Base-by-base conservation (phyloP, 208 protist genomes). In the Crithidia sp. region DNA sequence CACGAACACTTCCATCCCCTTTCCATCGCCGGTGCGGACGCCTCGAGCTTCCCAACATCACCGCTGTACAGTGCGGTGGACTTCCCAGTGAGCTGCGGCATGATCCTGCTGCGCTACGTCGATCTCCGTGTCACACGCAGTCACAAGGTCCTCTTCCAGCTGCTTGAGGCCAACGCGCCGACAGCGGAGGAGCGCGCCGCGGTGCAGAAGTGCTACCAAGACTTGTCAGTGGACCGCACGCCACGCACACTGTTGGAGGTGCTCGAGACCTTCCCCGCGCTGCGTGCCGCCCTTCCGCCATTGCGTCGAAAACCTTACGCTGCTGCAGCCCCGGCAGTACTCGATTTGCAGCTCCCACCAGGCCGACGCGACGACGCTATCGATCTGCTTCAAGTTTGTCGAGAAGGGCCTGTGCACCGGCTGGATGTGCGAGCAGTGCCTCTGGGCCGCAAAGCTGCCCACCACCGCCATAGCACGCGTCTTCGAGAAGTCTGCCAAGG, bases 321-420 rank as follows among this genome's bases (percentile, higher is more conserved):
- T 81, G 5, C 39, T 98, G 63, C 83, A 92, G 65, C 90, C 84
- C 2, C 85, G 97, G n/a, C 94, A 93, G 81, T 98, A 98, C 77
- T 97, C 93, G 9, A 97, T 98, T 61, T 85, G 87, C 45, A 97
- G 89, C 41, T 92, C 92, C 2, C 56, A 71, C 58, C 44, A 59
- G 7, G 61, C 66, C 37, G 49, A 93, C 65, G 70, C 83, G 13
- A 59, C 81, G n/a, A 69, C 58, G 40, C 79, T 97, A 36, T 79
- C 89, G 17, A 83, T 98, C 52, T 94, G 88, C 58, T 87, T 95
- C 45, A 94, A 91, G 43, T 77, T 98, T 44, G 81, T 94, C 6
- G 71, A 86, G 40, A 89, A 87, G 14, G 88, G 88, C 1, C 70
- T 91, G 44, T 93, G 85, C 73, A 90, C 84, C 4, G 64, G 72